Evolutionary conservation across 164 flowering plant genomes (phyloP).

Genomic region (Sedum album): DNA sequence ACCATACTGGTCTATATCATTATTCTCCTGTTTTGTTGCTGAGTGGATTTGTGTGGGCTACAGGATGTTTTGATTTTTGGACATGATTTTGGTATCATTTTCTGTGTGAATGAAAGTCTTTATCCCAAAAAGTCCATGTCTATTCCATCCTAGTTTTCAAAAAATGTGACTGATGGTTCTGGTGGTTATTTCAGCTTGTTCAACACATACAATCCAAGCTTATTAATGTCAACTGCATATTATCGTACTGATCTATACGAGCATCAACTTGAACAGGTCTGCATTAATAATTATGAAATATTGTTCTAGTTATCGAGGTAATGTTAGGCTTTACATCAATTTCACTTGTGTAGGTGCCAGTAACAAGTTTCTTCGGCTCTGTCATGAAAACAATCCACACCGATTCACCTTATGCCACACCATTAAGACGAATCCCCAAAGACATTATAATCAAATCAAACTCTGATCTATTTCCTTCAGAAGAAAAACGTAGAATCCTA

Average conservation of each 20-base stretch:
- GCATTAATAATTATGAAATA: not conserved
- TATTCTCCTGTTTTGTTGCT: not conserved
- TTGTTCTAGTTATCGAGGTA: not conserved
- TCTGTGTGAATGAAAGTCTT: not conserved
- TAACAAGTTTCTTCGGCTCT: conserved; percentile 93
- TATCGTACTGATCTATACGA: conserved; percentile 73
- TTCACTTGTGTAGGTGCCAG: conserved; percentile 56
- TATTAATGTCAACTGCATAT: conserved; percentile 88
- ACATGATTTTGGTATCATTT: not conserved
- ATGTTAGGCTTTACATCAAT: not conserved
- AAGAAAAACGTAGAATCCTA: conserved; percentile 22
- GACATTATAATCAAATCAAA: conserved; percentile 16
- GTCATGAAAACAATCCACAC: conserved; percentile 95
- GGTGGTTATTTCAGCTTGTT: conserved; percentile 61
- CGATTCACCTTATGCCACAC: conserved; percentile 54
- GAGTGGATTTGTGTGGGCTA: not conserved
- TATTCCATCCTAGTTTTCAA: not conserved
- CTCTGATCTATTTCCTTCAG: conserved; percentile 17
- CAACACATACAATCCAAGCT: conserved; percentile 57
- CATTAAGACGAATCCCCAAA: conserved; percentile 20
- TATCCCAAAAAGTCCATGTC: not conserved
- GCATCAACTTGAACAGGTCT: conserved; percentile 55
- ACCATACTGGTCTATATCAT: too few species aligned
- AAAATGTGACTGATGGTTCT: not conserved
- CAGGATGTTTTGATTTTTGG: too few species aligned